phyloP scores from a whole-genome alignment of 345 rosid genomes.

The Pistacia integerrima region DNA sequence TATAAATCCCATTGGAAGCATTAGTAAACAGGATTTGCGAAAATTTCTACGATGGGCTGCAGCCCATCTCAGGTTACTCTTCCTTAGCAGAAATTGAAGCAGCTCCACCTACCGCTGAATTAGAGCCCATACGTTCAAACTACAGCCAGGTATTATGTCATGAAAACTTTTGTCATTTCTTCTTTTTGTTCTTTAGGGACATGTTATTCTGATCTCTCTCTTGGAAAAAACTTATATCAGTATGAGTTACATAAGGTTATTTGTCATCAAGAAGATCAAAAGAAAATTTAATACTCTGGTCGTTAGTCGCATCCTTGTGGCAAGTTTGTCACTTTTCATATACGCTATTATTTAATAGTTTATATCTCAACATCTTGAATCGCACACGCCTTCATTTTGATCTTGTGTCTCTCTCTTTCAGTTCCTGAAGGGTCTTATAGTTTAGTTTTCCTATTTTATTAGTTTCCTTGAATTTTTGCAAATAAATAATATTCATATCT shows the following conservation, averaged over 20 bases:
- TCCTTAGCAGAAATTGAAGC: constrained; percentile 91
- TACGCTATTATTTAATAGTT: neutral
- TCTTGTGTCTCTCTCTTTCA: too few species aligned
- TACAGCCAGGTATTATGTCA: constrained; percentile 67
- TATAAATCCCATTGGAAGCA: constrained; percentile 95
- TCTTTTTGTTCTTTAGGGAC: neutral
- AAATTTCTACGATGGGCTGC: constrained; percentile 93
- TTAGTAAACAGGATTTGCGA: constrained; percentile 87
- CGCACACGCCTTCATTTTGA: neutral
- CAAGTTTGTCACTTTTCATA: too few species aligned
- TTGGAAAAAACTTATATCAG: neutral
- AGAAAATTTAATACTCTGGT: neutral
- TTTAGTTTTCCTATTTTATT: neutral
- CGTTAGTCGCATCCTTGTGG: neutral
- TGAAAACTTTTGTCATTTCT: neutral
- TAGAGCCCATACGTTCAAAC: constrained; percentile 93
- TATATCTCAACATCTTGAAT: neutral
- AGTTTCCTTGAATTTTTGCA: neutral
- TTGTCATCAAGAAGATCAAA: neutral
- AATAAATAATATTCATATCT: neutral
- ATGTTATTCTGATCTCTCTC: neutral
- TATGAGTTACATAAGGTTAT: neutral
- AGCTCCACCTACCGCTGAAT: constrained; percentile 98
- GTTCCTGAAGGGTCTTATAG: neutral
- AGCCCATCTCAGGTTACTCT: constrained; percentile 70